These are phyloP conservation scores for Solanum aculeatissimum DNA, from an alignment of 305 asterid species.

Conservation along the genomic window DNA sequence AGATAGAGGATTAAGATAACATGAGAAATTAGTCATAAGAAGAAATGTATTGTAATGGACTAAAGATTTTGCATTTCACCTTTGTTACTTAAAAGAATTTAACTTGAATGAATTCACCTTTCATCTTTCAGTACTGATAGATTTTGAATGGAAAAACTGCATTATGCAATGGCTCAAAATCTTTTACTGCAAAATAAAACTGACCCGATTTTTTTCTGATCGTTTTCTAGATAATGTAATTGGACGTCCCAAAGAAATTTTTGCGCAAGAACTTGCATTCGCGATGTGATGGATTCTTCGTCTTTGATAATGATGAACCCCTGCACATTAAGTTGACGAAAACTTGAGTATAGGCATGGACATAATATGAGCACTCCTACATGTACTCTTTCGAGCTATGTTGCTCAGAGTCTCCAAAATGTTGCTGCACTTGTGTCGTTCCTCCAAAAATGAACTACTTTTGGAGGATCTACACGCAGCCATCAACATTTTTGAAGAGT, in stretches of 20 bases:
- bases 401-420: not conserved
- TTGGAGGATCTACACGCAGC: not conserved
- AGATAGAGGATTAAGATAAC: not conserved
- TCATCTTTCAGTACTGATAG: not conserved
- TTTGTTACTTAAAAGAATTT: not conserved
- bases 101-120: not conserved
- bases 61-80: not conserved
- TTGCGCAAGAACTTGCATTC: slow-evolving; percentile 46
- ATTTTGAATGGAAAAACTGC: not conserved
- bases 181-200: slow-evolving; percentile 71
- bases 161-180: slow-evolving; percentile 69
- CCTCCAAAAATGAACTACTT: not conserved
- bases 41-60: not conserved
- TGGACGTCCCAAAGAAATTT: slow-evolving; percentile 83
- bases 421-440: not conserved
- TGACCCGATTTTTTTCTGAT: slow-evolving; percentile 36
- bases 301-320: slow-evolving; percentile 72
- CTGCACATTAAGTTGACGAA: slow-evolving; percentile 13
- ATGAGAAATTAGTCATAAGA: not conserved
- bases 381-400: not conserved
- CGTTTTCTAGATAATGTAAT: slow-evolving; percentile 55
- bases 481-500: not conserved
- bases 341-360: not conserved
- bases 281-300: slow-evolving; percentile 41
- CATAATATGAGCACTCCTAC: not conserved